Evolutionary conservation across 2,329 filamentous ascomycete genomes (phyloP), one percentile per base, ranked within the genome.

Genomic region (Colletotrichum sp.): DNA sequence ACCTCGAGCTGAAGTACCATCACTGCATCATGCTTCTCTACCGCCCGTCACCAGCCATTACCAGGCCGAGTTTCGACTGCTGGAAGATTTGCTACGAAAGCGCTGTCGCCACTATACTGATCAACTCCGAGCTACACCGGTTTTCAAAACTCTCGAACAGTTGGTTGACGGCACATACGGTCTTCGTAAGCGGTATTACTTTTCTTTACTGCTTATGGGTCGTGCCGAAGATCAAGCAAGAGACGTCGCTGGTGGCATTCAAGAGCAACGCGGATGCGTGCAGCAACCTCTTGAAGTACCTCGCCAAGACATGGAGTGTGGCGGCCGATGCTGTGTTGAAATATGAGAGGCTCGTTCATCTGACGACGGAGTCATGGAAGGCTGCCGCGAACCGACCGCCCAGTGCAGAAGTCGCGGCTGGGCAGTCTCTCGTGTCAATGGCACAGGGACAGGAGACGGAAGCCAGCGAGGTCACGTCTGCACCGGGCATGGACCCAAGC

Each of bases 251-350:
- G 8, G 63, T 30, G 13, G 34, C 12, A 12, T 66, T 66, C 12
- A 49, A 66, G 13, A 66, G 68, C 69, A 77, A 78, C 32, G 72
- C 79, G 3, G 65, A 69, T 5, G 77, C 79, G 9, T 81, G 80
- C 72, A 65, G 67, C 24, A 75, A 76, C 13, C 52, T 81, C 36
- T 76, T 81, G 4, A 74, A 59, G 13, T 78, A 79, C 36, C 77
- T 81, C 5, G 79, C 75, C 1, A 79, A 71, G 36, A 79, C 80
- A 5, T 81, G 80, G 80, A 80, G 78, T 21, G 80, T 81, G 16
- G 86, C 87, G 34, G 86, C 86, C 36, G 84, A 85, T n/a, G 78
- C 80, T 8, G 80, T 82, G 49, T 81, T 80, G 66, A 84, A 84
- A 71, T 79, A 81, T 8, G 79, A 81, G 28, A 63, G 80, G 55